Evolutionary conservation across 345 rosid genomes (phyloP).

Genomic region (Ceriops zippeliana): DNA sequence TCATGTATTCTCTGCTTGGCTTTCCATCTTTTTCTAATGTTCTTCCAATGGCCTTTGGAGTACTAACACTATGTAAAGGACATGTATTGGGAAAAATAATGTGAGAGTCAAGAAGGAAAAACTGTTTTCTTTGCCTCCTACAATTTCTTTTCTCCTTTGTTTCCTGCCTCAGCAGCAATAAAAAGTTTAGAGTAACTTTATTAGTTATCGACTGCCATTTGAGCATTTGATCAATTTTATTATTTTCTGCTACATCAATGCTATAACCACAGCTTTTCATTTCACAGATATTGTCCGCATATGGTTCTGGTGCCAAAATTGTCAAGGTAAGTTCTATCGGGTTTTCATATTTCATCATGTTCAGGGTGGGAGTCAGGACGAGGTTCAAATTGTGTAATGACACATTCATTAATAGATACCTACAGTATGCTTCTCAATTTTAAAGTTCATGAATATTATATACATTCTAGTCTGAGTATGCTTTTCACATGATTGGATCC

Average conservation of each 20-base stretch:
- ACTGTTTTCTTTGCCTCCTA: no score
- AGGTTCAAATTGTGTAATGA: not conserved
- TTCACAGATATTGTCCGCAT: constrained; percentile 50
- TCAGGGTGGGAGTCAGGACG: not conserved
- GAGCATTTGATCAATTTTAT: not conserved
- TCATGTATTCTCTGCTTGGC: not conserved
- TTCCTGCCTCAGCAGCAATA: no score
- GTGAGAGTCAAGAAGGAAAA: no score
- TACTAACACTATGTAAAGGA: no score
- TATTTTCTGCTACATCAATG: not conserved
- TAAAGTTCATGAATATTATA: not conserved
- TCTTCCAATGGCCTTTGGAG: no score
- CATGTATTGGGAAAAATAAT: no score
- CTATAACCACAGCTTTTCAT: not conserved
- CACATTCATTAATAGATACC: no score
- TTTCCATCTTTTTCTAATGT: not conserved
- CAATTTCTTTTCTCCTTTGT: no score
- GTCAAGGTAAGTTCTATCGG: constrained; percentile 40
- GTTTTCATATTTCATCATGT: not conserved
- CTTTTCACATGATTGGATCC: not conserved
- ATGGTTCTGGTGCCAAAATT: constrained; percentile 50
- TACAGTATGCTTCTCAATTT: not conserved
- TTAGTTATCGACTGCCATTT: not conserved
- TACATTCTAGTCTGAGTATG: not conserved
- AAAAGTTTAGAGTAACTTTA: no score